phyloP scores from a whole-genome alignment of 345 rosid species.

The Citrus sp. region DNA sequence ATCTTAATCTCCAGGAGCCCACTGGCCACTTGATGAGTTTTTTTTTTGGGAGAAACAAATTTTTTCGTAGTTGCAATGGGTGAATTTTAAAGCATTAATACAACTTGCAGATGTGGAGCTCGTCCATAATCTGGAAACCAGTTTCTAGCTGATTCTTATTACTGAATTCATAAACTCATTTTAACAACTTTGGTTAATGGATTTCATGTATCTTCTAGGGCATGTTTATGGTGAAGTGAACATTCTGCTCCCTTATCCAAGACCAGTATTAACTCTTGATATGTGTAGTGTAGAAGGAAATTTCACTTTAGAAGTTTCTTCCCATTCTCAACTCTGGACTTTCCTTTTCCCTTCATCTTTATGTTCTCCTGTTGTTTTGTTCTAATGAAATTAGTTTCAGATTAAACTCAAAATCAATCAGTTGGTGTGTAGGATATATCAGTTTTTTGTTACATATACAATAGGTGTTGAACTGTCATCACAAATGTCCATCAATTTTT shows the following conservation, averaged over 20 bases:
- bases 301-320: not conserved
- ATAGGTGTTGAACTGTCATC: not conserved
- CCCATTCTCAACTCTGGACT: not conserved
- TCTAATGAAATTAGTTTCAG: not conserved
- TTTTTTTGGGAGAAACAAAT: not conserved
- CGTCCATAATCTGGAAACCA: not conserved
- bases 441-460: not conserved
- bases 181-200: not conserved
- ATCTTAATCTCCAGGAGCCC: not conserved
- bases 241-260: not conserved
- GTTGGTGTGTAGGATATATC: not conserved
- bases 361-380: not conserved
- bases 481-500: not conserved
- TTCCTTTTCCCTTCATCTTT: not conserved
- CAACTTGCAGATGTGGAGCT: not conserved
- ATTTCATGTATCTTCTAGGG: not conserved
- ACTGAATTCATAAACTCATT: not conserved
- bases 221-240: not conserved
- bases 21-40: not conserved
- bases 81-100: not conserved
- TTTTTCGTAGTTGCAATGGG: too few species aligned
- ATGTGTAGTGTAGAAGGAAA: not conserved
- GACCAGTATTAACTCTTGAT: not conserved
- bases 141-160: not conserved
- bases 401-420: not conserved